Base-by-base conservation (phyloP, 257 asterid species). In the Ehretia macrophylla region DNA sequence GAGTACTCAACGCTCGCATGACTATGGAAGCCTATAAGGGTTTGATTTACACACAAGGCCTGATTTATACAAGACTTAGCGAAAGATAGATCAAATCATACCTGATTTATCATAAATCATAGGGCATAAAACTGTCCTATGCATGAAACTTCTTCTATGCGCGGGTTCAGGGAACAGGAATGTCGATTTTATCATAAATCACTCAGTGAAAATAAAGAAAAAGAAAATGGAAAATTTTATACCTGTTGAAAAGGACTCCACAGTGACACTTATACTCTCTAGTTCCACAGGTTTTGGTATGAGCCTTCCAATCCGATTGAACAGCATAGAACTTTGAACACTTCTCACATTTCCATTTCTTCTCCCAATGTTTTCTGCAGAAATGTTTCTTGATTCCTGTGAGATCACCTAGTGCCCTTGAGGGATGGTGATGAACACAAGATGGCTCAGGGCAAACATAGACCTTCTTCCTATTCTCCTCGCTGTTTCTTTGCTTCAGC, bases 231-330 rank as follows among this genome's bases (percentile, higher is more conserved):
- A 27, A 56, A 0, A 14, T 3, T 9, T 49, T 27, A n/a, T 67
- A 86, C 97, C 97, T 86, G 78, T 95, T 80, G 77, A 89, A 88
- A 54, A 86, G 72, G 72, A 90, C 84, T 46, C 97, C 97, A 79
- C 97, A 89, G 19, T 89, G 94, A 65, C 97, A 89, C 62, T 80
- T 75, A 56, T 89, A 86, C 73, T 89, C 97, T 45, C 88, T 74
- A 0, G 97, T 86, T 20, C 97, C 97, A 62, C 97, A 89, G 16
- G 85, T 89, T 57, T 86, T 89, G 3, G 85, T 69, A 38, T 89
- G 97, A 39, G 97, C 97, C 48, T 89, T 89, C 97, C 97, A 89
- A 63, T 89, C 97, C 0, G 97, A 86, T 57, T 82, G 97, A 66
- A 89, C 97, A 0, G 97, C 97, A 58, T 89, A 89, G 10, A 84